These are phyloP conservation scores for Candida odintsovae DNA, from an alignment of 805 yeast species.

Conservation along the genomic window DNA sequence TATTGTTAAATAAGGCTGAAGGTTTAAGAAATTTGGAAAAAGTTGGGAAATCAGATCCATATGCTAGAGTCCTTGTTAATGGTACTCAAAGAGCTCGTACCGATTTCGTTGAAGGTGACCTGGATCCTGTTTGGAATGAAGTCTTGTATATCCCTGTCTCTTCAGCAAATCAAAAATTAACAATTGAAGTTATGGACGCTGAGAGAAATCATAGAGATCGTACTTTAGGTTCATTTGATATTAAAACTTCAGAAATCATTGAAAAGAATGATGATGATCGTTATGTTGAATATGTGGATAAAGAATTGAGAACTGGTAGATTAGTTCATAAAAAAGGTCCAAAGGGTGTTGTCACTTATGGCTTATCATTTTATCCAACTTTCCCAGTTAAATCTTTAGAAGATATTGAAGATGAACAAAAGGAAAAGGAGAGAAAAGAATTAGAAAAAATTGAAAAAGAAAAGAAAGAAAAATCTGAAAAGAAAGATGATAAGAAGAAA, in stretches of 20 bases:
- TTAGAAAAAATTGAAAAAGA: slow-evolving; percentile 3
- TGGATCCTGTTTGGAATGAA: slow-evolving; percentile 83
- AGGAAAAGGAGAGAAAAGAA: slow-evolving; percentile 28
- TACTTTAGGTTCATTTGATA: slow-evolving; percentile 75
- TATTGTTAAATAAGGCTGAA: slow-evolving; percentile 63
- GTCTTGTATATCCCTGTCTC: slow-evolving; percentile 76
- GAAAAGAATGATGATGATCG: slow-evolving; percentile 54
- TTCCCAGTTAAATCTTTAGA: slow-evolving; percentile 73
- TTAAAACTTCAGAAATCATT: slow-evolving; percentile 63
- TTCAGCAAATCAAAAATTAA: slow-evolving; percentile 73
- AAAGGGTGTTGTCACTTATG: slow-evolving; percentile 72
- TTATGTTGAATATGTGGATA: slow-evolving; percentile 52
- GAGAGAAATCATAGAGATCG: slow-evolving; percentile 77
- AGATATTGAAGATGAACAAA: slow-evolving; percentile 56
- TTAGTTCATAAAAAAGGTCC: slow-evolving; percentile 75
- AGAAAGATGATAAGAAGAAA: slow-evolving; percentile 17
- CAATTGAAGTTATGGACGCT: slow-evolving; percentile 89
- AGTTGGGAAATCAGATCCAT: slow-evolving; percentile 91
- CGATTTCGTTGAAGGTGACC: slow-evolving; percentile 53
- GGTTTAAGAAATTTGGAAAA: slow-evolving; percentile 80
- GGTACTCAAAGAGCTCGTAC: slow-evolving; percentile 78
- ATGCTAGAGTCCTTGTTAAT: slow-evolving; percentile 72
- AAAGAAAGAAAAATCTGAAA: slow-evolving; percentile 36
- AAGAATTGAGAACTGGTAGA: slow-evolving; percentile 51
- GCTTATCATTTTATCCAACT: slow-evolving; percentile 78